Evolutionary conservation across 2,329 filamentous ascomycete species (phyloP), one percentile per base, ranked within the genome.

Genomic region (Ophiostoma sp.): DNA sequence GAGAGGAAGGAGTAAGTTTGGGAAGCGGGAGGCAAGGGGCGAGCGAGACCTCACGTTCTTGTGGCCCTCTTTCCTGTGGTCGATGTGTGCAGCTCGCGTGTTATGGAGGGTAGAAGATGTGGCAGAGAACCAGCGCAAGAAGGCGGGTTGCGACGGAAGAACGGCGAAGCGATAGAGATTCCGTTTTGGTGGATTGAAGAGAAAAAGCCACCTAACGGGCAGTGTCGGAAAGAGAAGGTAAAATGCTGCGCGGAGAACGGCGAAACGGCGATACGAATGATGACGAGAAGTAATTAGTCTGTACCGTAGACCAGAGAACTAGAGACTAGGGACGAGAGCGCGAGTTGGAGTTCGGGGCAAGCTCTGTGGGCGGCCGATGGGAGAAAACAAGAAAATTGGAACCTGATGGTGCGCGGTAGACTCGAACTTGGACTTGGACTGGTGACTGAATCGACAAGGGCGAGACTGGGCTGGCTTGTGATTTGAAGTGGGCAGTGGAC

Each of bases 51-150:
- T 20, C 74, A 48, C 35, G 67, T 39, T 68, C 35, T 68, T 48
- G 67, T 60, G 62, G 41, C 60, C 60, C 70, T 71, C 70, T 68
- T 71, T 71, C 67, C 48, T 67, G 10, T 31, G 39, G 35, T 67
- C 35, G 69, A 64, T 44, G 75, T 20, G 33, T 60, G 23, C 20
- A 27, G 67, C n/a, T 66, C 62, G 67, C 52, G 44, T 80, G 72
- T 76, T 85, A 86, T 73, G 84, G 84, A 79, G 84, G 84, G 74
- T 87, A 84, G 75, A 83, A 81, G 73, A 83, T 77, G 77, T 82
- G 77, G 77, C 86, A 81, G 77, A 83, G 78, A 75, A 80, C 76
- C 80, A 83, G 83, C 68, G 72, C 69, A 78, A 84, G 80, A 76
- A 83, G 77, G 74, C 77, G 75, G 77, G 81, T 72, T 76, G 81